Evolutionary conservation across 2,329 filamentous ascomycete genomes (phyloP), one percentile per base, ranked within the genome.

Genomic region (Knoxdaviesia proteae): DNA sequence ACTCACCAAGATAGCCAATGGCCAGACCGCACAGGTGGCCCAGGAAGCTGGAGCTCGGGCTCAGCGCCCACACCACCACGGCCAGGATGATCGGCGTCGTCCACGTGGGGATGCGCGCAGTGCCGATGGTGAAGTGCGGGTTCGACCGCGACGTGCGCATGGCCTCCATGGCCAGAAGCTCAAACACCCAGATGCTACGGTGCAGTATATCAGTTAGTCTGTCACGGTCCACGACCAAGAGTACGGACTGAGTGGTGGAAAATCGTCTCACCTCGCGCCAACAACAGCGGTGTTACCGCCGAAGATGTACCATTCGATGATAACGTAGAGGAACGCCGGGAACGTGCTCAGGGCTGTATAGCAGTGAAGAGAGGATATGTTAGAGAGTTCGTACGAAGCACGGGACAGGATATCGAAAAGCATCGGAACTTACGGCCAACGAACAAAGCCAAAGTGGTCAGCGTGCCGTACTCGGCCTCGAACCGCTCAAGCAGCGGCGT

Each of bases 401-500:
- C 6, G 7, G 20, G 34, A 10, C 20, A 4, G 29, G 30, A 8
- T 38, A 38, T 38, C n/a, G 37, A 36, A 36, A 34, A 20, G 11
- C 5, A 35, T 5, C 38, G 32, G 7, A 5, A 43, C 86, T 65
- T 67, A 93, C 86, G 87, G 45, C 90, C 90, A 53, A 90, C 74
- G 58, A 96, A 94, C 42, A 96, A 67, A 34, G 83, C 74, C 48
- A 93, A 58, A n/a, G 84, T 80, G 31, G 84, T 84, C 54, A 96
- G 65, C 6, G 88, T 96, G 42, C 90, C 90, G 58, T 92, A 77
- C 58, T 94, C 88, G 47, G 74, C 72, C 63, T 98, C 90, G 59
- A 96, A 98, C 47, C 87, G 74, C 60, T 94, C 88, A 57, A 98
- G 63, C 42, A 98, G 65, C n/a, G 90, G 90, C 36, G 79, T 77